phyloP scores from a whole-genome alignment of 2,329 filamentous ascomycete genomes.

The Nemania diffusa region DNA sequence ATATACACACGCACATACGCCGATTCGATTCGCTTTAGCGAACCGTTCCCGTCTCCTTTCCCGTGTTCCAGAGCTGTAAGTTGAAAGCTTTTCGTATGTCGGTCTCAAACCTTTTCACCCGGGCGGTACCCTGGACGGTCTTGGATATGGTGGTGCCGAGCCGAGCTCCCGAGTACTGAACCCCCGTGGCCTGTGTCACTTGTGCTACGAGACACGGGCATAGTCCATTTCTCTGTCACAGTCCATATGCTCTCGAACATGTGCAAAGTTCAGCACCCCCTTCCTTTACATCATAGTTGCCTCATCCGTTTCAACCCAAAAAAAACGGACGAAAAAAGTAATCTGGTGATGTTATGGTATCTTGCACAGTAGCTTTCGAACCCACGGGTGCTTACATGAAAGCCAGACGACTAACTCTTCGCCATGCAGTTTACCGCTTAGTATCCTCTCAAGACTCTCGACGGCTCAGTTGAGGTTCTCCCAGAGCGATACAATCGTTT shows the following conservation, averaged over 20 bases:
- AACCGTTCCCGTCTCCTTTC: conserved; percentile 27
- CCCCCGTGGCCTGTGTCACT: conserved; percentile 27
- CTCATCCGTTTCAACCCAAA: conserved; percentile 6
- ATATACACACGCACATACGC: conserved; percentile 26
- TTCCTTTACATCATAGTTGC: conserved; percentile 23
- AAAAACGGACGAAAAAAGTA: too few relatives aligned
- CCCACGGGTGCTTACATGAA: conserved; percentile 44
- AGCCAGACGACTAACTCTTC: conserved; percentile 49
- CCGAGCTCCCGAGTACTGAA: conserved; percentile 18
- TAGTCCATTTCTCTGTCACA: conserved; percentile 21
- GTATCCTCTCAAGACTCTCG: conserved; percentile 36
- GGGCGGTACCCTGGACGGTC: conserved; percentile 19
- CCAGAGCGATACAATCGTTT: conserved; percentile 27
- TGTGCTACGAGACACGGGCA: conserved; percentile 21
- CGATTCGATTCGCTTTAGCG: conserved; percentile 26
- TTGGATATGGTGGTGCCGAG: conserved; percentile 16
- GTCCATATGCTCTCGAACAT: neutral
- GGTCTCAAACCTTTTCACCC: conserved; percentile 9
- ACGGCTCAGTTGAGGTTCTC: conserved; percentile 13
- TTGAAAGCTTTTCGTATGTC: conserved; percentile 35
- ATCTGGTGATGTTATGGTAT: conserved; percentile 6
- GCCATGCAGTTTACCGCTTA: conserved; percentile 53
- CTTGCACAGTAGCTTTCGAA: conserved; percentile 37
- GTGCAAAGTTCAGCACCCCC: conserved; percentile 1
- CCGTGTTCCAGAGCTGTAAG: conserved; percentile 41